Percentiles rank a stretch among this genome's conserved stretches.
Evolutionary conservation across 805 yeast genomes (phyloP).

Genomic region (Cyberlindnera amylophila): DNA sequence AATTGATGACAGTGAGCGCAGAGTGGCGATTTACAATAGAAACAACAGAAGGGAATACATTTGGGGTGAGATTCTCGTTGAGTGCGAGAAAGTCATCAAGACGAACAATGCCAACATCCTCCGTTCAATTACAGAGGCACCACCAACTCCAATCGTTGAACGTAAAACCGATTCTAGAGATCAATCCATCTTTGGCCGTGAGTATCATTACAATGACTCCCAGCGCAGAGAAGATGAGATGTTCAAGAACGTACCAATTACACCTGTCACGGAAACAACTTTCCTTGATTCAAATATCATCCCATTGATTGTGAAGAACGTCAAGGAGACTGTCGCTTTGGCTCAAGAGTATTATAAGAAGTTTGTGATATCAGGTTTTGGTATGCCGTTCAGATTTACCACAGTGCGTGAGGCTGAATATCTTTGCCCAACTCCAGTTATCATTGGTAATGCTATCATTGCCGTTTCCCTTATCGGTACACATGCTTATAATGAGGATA

Average conservation of each 20-base stretch:
- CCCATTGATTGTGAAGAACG: slow-evolving; percentile 9
- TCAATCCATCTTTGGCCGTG: slow-evolving; percentile 34
- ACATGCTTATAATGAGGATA: slow-evolving; percentile 63
- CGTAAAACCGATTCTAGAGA: slow-evolving; percentile 18
- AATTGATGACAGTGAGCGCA: slow-evolving; percentile 40
- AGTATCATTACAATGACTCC: slow-evolving; percentile 21
- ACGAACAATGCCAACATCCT: slow-evolving; percentile 43
- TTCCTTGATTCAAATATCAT: slow-evolving; percentile 22
- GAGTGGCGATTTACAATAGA: slow-evolving; percentile 52
- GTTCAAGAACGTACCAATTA: slow-evolving; percentile 7
- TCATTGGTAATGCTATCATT: slow-evolving; percentile 63
- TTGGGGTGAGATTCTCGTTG: slow-evolving; percentile 60
- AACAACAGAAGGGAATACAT: slow-evolving; percentile 40
- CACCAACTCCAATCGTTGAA: slow-evolving; percentile 9
- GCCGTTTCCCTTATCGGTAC: slow-evolving; percentile 54
- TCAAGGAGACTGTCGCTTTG: slow-evolving; percentile 6
- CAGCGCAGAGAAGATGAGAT: slow-evolving; percentile 15
- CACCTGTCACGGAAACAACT: slow-evolving; percentile 6
- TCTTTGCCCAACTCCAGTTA: slow-evolving; percentile 58
- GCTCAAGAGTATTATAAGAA: slow-evolving; percentile 14
- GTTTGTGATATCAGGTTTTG: slow-evolving; percentile 26
- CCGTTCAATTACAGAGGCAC: slow-evolving; percentile 5
- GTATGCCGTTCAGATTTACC: slow-evolving; percentile 29
- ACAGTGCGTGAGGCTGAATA: slow-evolving; percentile 48
- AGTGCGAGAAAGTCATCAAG: slow-evolving; percentile 53